Conservation (phyloP, 257 asterid genomes). For the Nicotiana obtusifolia region DNA sequence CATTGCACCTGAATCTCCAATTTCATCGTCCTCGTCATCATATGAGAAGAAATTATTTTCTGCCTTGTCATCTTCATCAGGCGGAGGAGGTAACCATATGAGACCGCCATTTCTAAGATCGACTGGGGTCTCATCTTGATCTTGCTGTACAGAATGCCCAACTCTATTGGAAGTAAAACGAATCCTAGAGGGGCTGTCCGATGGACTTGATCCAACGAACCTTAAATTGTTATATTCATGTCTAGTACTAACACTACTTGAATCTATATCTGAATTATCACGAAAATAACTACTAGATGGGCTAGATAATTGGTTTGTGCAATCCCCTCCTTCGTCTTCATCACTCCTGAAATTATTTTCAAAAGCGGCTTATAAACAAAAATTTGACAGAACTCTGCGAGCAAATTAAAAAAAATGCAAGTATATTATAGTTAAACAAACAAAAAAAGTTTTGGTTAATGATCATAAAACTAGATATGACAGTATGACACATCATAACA, state of each 20-base stretch:
- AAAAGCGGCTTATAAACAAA: background rate
- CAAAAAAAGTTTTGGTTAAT: background rate
- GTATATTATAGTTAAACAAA: background rate
- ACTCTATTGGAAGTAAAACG: conserved; percentile 43
- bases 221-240: conserved; percentile 46
- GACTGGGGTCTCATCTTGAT: conserved; percentile 41
- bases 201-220: conserved; percentile 80
- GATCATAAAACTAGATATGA: background rate
- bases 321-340: conserved; percentile 71
- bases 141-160: conserved; percentile 61
- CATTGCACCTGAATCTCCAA: conserved; percentile 39
- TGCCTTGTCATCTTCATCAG: conserved; percentile 45
- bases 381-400: background rate
- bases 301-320: conserved; percentile 43
- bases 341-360: conserved; percentile 50
- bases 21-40: conserved; percentile 78
- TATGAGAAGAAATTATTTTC: conserved; percentile 56
- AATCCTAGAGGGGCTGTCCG: conserved; percentile 74
- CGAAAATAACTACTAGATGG: conserved; percentile 48
- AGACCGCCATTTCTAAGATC: conserved; percentile 62
- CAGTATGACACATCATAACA: background rate
- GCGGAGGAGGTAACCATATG: conserved; percentile 88
- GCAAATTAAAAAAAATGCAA: background rate
- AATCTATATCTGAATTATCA: conserved; percentile 63
- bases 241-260: conserved; percentile 66